Percentiles rank a stretch among this genome's conserved stretches.
Evolutionary conservation across 2,329 filamentous ascomycete species (phyloP).

Genomic region (Penicillium sp.): DNA sequence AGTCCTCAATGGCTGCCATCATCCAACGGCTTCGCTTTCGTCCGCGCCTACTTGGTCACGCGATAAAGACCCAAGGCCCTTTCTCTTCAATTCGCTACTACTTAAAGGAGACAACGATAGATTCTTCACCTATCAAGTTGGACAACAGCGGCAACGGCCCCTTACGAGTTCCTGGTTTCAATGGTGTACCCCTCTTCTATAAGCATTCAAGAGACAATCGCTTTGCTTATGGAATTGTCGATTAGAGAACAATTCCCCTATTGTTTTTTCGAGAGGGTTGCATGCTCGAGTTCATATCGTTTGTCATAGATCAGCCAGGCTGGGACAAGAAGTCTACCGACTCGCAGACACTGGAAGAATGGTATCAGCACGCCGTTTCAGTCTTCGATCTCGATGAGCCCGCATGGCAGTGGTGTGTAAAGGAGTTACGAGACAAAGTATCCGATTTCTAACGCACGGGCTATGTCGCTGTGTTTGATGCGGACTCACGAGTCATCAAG

Average conservation of each 20-base stretch:
- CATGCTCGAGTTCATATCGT: conserved; percentile 10
- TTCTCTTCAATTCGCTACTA: conserved; percentile 1
- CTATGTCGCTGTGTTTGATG: conserved; percentile 8
- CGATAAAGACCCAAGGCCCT: background rate
- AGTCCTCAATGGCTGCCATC: background rate
- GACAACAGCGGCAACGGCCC: conserved; percentile 8
- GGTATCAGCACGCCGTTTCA: conserved; percentile 5
- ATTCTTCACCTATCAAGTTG: conserved; percentile 4
- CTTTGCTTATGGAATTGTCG: conserved; percentile 9
- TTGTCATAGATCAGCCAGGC: conserved; percentile 6
- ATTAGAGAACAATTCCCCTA: conserved; percentile 6
- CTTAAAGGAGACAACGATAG: background rate
- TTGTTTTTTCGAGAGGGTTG: conserved; percentile 2
- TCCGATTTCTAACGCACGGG: conserved; percentile 8
- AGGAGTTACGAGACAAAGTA: conserved; percentile 7
- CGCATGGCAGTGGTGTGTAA: conserved; percentile 13
- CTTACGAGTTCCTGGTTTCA: conserved; percentile 8
- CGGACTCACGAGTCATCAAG: conserved; percentile 7
- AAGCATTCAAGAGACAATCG: conserved; percentile 8
- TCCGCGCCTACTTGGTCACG: conserved; percentile 3
- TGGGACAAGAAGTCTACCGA: conserved; percentile 9
- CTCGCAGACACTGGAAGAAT: conserved; percentile 7
- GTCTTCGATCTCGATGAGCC: conserved; percentile 7
- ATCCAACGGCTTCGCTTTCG: conserved; percentile 4
- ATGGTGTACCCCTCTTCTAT: conserved; percentile 5